These are phyloP conservation scores for Cordyceps cicadae DNA, from an alignment of 2,329 filamentous ascomycete species.

Conservation along the genomic window DNA sequence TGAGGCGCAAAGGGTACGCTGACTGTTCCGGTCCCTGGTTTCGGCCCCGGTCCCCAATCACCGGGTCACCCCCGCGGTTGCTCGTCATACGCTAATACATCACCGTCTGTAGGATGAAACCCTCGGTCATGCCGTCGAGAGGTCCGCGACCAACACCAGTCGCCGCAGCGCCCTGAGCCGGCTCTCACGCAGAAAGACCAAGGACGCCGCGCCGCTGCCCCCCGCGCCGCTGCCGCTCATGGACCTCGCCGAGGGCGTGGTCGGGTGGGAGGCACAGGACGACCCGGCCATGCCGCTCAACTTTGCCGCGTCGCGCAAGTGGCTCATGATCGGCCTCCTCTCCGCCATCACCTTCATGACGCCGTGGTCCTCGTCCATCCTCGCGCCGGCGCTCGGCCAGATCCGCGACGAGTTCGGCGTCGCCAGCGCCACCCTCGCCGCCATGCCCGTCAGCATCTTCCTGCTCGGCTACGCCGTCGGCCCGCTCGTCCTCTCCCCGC, in stretches of 20 bases:
- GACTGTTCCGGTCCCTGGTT: no score
- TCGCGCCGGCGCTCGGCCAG: conserved; percentile 38
- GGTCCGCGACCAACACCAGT: conserved; percentile 16
- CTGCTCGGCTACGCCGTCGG: conserved; percentile 51
- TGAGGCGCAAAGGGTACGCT: conserved; percentile 17
- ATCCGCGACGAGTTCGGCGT: conserved; percentile 38
- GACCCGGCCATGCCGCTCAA: conserved; percentile 53
- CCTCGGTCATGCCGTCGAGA: conserved; percentile 12
- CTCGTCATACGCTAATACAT: not conserved
- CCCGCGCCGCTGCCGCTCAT: conserved; percentile 35
- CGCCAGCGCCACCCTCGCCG: conserved; percentile 29
- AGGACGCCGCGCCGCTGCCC: conserved; percentile 22
- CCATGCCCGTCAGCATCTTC: conserved; percentile 54
- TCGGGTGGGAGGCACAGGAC: conserved; percentile 52
- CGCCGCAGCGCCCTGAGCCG: conserved; percentile 19
- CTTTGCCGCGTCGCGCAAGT: conserved; percentile 47
- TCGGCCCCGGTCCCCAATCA: no score
- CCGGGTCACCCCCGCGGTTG: not conserved
- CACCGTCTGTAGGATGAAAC: conserved; percentile 10
- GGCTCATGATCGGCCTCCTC: conserved; percentile 47
- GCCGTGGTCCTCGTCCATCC: conserved; percentile 56
- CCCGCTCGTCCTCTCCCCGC: conserved; percentile 47
- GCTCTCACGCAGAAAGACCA: conserved; percentile 18
- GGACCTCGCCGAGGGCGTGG: conserved; percentile 43
- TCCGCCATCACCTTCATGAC: conserved; percentile 57